These are phyloP conservation scores for Davidsoniella australis DNA, from an alignment of 2,329 filamentous ascomycete species.

Conservation along the genomic window DNA sequence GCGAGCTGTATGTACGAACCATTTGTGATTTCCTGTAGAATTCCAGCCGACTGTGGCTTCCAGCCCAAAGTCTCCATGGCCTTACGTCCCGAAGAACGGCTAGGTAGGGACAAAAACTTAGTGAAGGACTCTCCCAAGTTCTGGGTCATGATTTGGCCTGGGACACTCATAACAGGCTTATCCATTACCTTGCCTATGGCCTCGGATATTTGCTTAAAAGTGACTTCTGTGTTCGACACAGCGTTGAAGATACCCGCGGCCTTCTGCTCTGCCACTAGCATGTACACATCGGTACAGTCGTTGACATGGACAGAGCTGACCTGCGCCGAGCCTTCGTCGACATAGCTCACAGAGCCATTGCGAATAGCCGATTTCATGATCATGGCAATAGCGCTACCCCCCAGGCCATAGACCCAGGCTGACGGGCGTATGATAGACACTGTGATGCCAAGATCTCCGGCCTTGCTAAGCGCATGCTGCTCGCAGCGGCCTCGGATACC, in stretches of 20 bases:
- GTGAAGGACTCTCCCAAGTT: slow-evolving; percentile 21
- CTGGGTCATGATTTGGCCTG: slow-evolving; percentile 14
- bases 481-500: slow-evolving; percentile 18
- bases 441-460: slow-evolving; percentile 18
- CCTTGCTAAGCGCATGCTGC: slow-evolving; percentile 18
- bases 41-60: slow-evolving; percentile 19
- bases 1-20: slow-evolving; percentile 17
- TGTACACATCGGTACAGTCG: slow-evolving; percentile 25
- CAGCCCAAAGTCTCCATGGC: slow-evolving; percentile 24
- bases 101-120: slow-evolving; percentile 20
- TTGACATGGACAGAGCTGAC: slow-evolving; percentile 24
- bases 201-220: slow-evolving; percentile 17
- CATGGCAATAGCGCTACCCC: slow-evolving; percentile 21
- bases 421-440: slow-evolving; percentile 24
- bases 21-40: slow-evolving; percentile 20
- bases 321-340: slow-evolving; percentile 18
- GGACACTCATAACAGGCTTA: slow-evolving; percentile 15
- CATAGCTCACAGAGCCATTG: slow-evolving; percentile 17
- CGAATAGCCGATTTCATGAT: slow-evolving; percentile 19
- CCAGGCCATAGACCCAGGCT: slow-evolving; percentile 28
- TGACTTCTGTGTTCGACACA: slow-evolving; percentile 18
- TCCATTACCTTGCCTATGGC: slow-evolving; percentile 16
- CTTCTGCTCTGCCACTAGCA: slow-evolving; percentile 22
- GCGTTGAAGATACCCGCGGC: slow-evolving; percentile 22
- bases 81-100: slow-evolving; percentile 21